These are phyloP conservation scores for Fomes fomentarius DNA, from an alignment of 1,284 basidiomycete genomes.

Conservation along the genomic window DNA sequence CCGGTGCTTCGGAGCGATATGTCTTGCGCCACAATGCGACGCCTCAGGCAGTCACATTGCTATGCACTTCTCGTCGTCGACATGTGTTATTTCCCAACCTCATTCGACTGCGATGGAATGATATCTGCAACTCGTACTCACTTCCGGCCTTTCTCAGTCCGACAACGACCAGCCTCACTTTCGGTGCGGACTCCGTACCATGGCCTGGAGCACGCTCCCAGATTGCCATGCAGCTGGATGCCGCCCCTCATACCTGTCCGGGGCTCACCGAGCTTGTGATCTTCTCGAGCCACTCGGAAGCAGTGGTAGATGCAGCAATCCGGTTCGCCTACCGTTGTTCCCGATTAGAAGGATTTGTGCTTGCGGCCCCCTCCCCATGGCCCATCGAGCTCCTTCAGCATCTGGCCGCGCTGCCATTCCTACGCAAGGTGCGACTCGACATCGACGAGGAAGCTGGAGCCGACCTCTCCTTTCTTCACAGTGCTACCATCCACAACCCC, in stretches of 20 bases:
- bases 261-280: background rate
- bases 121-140: background rate
- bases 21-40: background rate
- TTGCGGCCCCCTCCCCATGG: background rate
- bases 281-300: background rate
- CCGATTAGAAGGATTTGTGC: background rate
- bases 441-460: background rate
- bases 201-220: background rate
- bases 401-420: background rate
- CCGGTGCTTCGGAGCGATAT: background rate
- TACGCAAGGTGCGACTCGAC: background rate
- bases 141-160: background rate
- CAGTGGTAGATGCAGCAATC: background rate
- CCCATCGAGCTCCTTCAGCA: background rate
- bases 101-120: background rate
- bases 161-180: background rate
- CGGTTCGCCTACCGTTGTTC: background rate
- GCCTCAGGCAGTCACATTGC: background rate
- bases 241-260: background rate
- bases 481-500: background rate
- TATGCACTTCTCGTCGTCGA: background rate
- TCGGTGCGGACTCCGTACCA: background rate
- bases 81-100: background rate
- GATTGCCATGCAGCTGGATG: background rate
- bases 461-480: background rate